A percentile compares a stretch with the other conserved stretches of the same genome.
These are phyloP conservation scores for Acephala macrosclerotiorum DNA, from an alignment of 2,329 filamentous ascomycete genomes.

Conservation along the genomic window DNA sequence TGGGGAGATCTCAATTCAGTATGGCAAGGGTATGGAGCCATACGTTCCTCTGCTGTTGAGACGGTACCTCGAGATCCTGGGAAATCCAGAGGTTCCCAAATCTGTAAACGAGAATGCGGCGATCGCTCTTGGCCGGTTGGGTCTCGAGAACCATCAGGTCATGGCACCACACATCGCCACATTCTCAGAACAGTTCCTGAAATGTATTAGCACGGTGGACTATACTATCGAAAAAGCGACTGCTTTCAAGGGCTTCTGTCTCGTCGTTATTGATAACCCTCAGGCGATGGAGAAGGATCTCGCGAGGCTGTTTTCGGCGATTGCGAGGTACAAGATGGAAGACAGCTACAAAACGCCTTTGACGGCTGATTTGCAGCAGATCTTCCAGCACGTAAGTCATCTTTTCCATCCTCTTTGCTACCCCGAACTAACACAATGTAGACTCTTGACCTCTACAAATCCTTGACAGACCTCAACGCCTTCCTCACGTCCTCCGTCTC, in stretches of 20 bases:
- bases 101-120: constrained; percentile 94
- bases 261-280: constrained; percentile 85
- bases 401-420: not conserved
- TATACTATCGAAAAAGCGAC: constrained; percentile 94
- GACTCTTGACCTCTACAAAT: constrained; percentile 61
- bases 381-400: constrained; percentile 41
- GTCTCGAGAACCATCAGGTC: constrained; percentile 77
- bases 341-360: constrained; percentile 54
- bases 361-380: constrained; percentile 42
- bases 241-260: constrained; percentile 89
- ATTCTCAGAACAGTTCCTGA: constrained; percentile 84
- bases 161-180: constrained; percentile 80
- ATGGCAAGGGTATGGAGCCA: constrained; percentile 76
- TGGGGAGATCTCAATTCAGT: constrained; percentile 88
- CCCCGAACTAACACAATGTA: constrained; percentile 41
- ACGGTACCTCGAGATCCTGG: constrained; percentile 81
- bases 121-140: constrained; percentile 88
- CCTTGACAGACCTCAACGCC: constrained; percentile 60
- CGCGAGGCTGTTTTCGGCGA: constrained; percentile 81
- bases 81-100: constrained; percentile 83
- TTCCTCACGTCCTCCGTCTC: constrained; percentile 50
- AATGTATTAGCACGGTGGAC: constrained; percentile 82
- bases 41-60: constrained; percentile 81
- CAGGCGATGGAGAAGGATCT: constrained; percentile 90
- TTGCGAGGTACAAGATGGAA: constrained; percentile 76